Conservation (phyloP, 352 stramenopile species). For the Phytophthora meadii region DNA sequence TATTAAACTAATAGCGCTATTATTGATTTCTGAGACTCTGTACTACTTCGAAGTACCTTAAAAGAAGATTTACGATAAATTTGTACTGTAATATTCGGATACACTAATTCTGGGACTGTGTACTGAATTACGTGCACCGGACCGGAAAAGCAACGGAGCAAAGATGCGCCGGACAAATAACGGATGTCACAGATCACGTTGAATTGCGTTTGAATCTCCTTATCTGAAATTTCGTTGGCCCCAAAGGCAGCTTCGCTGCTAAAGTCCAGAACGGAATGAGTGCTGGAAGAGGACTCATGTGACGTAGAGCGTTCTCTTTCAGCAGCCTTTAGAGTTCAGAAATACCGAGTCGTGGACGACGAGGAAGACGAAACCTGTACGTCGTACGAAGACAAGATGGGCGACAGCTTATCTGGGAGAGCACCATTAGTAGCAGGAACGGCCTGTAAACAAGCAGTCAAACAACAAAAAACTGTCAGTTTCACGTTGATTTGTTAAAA, state of each 20-base stretch:
- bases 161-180: too few relatives aligned
- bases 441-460: conserved; percentile 4
- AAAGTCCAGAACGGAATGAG: conserved; percentile 29
- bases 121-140: too few relatives aligned
- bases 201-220: conserved; percentile 70
- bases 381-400: conserved; percentile 59
- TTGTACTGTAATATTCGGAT: too few relatives aligned
- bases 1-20: too few relatives aligned
- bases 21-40: too few relatives aligned
- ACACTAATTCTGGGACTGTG: too few relatives aligned
- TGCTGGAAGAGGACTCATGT: conserved; percentile 49
- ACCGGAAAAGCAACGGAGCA: too few relatives aligned
- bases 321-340: conserved; percentile 35
- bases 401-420: conserved; percentile 39
- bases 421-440: background rate
- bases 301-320: conserved; percentile 46
- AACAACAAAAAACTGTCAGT: background rate
- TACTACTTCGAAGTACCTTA: too few relatives aligned
- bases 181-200: conserved; percentile 50
- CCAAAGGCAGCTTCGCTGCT: conserved; percentile 8
- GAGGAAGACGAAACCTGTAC: conserved; percentile 49
- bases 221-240: conserved; percentile 50
- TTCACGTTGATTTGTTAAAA: background rate
- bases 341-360: conserved; percentile 63
- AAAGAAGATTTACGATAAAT: too few relatives aligned